Percentiles rank a stretch among this genome's conserved stretches.
Conservation (phyloP, 2,329 filamentous ascomycete genomes). For the Cryphonectria japonica region DNA sequence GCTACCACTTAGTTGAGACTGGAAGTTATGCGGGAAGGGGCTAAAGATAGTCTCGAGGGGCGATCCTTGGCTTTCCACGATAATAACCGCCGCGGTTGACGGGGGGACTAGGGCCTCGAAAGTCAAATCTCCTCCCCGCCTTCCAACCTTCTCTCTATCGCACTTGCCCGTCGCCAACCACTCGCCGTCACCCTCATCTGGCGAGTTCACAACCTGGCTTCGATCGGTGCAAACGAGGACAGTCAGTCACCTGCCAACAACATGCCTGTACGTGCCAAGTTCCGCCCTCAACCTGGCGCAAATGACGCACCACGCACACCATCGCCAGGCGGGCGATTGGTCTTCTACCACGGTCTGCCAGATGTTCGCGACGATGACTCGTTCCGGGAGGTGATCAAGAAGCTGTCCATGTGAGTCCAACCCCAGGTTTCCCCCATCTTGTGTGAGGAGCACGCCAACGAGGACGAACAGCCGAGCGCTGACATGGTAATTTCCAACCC, state of each 20-base stretch:
- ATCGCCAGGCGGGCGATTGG: conserved; percentile 39
- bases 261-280: conserved; percentile 48
- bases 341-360: conserved; percentile 47
- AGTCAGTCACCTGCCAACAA: conserved; percentile 9
- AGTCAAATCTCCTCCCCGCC: background rate
- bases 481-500: background rate
- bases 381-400: conserved; percentile 68
- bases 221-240: background rate
- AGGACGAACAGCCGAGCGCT: background rate
- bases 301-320: conserved; percentile 39
- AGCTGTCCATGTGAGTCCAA: conserved; percentile 62
- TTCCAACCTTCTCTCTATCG: background rate
- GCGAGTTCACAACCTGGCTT: background rate
- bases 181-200: background rate
- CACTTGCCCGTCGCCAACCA: background rate
- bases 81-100: background rate
- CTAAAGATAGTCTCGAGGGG: conserved; percentile 13
- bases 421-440: background rate
- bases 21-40: background rate
- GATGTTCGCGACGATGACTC: conserved; percentile 60
- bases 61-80: background rate
- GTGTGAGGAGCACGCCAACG: background rate
- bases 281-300: conserved; percentile 36
- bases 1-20: background rate
- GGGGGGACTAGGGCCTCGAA: background rate